phyloP scores from a whole-genome alignment of 805 yeast species.

The Lipomyces starkeyi region DNA sequence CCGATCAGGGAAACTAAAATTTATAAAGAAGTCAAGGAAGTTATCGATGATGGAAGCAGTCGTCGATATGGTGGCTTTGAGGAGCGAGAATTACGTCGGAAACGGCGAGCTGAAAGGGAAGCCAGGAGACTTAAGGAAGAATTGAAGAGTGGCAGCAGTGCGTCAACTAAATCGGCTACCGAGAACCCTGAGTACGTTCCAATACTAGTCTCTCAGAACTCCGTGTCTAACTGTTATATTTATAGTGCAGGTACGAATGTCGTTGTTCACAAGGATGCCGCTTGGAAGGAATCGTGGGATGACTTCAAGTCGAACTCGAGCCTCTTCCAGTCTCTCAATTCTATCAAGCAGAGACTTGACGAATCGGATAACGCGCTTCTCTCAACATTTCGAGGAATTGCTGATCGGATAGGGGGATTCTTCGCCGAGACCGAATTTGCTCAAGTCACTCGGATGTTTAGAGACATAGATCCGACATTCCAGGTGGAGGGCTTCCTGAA shows the following conservation, averaged over 20 bases:
- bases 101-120: slow-evolving; percentile 62
- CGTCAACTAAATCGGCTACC: slow-evolving; percentile 64
- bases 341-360: slow-evolving; percentile 69
- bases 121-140: slow-evolving; percentile 48
- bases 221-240: background rate
- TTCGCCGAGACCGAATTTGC: slow-evolving; percentile 97
- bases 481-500: slow-evolving; percentile 75
- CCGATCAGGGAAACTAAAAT: slow-evolving; percentile 91
- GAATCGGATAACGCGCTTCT: slow-evolving; percentile 93
- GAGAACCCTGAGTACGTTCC: slow-evolving; percentile 53
- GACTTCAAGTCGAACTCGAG: slow-evolving; percentile 66
- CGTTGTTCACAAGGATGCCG: slow-evolving; percentile 79
- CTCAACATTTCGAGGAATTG: slow-evolving; percentile 75
- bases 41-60: slow-evolving; percentile 89
- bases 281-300: slow-evolving; percentile 69
- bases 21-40: slow-evolving; percentile 86
- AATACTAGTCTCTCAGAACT: slow-evolving; percentile 2
- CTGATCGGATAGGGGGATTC: slow-evolving; percentile 81
- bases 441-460: slow-evolving; percentile 84
- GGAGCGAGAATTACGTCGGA: slow-evolving; percentile 77
- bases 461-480: slow-evolving; percentile 88
- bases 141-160: slow-evolving; percentile 60
- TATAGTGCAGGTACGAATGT: slow-evolving; percentile 72
- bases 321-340: slow-evolving; percentile 67
- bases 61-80: slow-evolving; percentile 92